Evolutionary conservation across 2,329 filamentous ascomycete species (phyloP).

Genomic region (Cladosporium sp.): DNA sequence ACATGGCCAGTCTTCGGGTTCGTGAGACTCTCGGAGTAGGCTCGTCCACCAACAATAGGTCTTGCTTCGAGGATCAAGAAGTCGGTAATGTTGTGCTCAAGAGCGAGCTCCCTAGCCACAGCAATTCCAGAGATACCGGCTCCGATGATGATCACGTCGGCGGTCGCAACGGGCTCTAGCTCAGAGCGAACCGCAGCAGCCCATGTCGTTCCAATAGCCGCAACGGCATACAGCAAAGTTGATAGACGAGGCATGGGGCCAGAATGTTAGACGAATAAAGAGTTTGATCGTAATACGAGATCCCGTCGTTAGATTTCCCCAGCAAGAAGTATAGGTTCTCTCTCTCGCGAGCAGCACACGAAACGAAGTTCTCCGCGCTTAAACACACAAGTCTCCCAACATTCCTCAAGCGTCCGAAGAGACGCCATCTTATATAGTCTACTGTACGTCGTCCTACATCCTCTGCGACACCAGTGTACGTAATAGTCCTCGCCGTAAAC

Average conservation of each 20-base stretch:
- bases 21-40: constrained; percentile 11
- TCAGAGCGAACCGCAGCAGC: background rate
- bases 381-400: background rate
- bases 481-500: background rate
- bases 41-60: constrained; percentile 5
- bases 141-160: constrained; percentile 16
- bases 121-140: constrained; percentile 11
- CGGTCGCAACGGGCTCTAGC: constrained; percentile 5
- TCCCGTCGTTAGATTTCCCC: background rate
- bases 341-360: background rate
- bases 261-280: background rate
- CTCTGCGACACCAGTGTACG: background rate
- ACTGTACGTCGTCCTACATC: background rate
- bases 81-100: constrained; percentile 15
- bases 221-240: background rate
- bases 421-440: background rate
- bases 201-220: background rate
- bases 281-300: background rate
- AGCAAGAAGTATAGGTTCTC: background rate
- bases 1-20: constrained; percentile 12
- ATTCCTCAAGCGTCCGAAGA: background rate
- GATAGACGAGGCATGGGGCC: constrained; percentile 5
- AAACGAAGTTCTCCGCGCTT: background rate
- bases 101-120: constrained; percentile 5
- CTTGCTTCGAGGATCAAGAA: constrained; percentile 14